These are phyloP conservation scores for Cytospora paraplurivora DNA, from an alignment of 2,329 filamentous ascomycete genomes.

Conservation along the genomic window DNA sequence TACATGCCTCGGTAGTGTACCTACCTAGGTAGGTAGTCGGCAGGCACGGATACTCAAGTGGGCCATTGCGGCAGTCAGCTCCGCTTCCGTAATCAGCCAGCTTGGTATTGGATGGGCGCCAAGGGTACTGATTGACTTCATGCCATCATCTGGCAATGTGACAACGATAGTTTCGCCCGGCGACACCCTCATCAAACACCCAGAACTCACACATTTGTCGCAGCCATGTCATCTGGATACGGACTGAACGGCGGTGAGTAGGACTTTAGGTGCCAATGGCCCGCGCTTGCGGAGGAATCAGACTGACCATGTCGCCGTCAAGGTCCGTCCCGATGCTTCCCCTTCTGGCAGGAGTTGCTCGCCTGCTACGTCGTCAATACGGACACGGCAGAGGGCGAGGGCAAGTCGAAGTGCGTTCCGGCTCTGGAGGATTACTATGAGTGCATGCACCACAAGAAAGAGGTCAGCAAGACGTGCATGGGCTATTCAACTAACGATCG, in stretches of 20 bases:
- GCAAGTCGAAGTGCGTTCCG: constrained; percentile 84
- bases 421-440: constrained; percentile 97
- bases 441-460: constrained; percentile 98
- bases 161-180: constrained; percentile 19
- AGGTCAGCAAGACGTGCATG: constrained; percentile 60
- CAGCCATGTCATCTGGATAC: constrained; percentile 31
- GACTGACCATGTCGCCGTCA: constrained; percentile 18
- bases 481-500: too few species aligned
- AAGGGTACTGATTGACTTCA: constrained; percentile 18
- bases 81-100: constrained; percentile 18
- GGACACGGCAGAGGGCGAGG: constrained; percentile 71
- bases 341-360: constrained; percentile 99
- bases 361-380: constrained; percentile 98
- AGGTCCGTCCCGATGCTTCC: constrained; percentile 83
- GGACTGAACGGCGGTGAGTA: constrained; percentile 47
- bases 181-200: constrained; percentile 7
- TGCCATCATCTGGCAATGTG: constrained; percentile 20
- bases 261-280: constrained; percentile 20
- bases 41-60: constrained; percentile 3
- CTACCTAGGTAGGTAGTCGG: not conserved
- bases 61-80: constrained; percentile 5
- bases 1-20: too few species aligned
- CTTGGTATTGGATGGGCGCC: constrained; percentile 4
- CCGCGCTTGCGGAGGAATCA: constrained; percentile 26
- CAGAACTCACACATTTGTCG: constrained; percentile 16